A percentile compares a stretch with the other conserved stretches of the same genome.
Evolutionary conservation across 2,329 filamentous ascomycete species (phyloP).

Genomic region (Orbilia javanica): DNA sequence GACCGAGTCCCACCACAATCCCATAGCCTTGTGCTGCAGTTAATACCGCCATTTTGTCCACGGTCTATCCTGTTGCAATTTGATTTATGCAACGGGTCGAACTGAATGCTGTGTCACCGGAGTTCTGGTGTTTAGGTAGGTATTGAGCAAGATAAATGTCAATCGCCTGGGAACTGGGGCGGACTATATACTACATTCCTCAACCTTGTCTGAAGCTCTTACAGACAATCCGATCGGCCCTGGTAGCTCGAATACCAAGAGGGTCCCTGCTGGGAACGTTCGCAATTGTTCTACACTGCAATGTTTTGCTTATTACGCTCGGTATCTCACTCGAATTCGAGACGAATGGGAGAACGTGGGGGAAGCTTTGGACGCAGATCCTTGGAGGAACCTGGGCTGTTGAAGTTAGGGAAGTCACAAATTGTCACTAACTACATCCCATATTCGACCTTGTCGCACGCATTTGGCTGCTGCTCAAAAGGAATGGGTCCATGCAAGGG

Average conservation of each 20-base stretch:
- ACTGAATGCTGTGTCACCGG: conserved; percentile 42
- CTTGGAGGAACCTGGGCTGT: conserved; percentile 26
- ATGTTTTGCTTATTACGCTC: conserved; percentile 47
- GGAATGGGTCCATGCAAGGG: conserved; percentile 31
- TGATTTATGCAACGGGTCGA: conserved; percentile 25
- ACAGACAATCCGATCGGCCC: conserved; percentile 35
- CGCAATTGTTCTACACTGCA: conserved; percentile 45
- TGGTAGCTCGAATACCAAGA: conserved; percentile 25
- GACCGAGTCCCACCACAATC: conserved; percentile 55
- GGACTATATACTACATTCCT: conserved; percentile 54
- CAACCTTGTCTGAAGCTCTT: conserved; percentile 31
- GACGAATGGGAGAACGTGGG: conserved; percentile 51
- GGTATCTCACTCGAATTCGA: conserved; percentile 41
- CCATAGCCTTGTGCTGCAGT: conserved; percentile 50
- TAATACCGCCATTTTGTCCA: conserved; percentile 50
- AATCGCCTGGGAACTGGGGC: conserved; percentile 26
- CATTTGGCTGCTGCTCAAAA: conserved; percentile 13
- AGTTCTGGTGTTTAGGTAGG: conserved; percentile 35
- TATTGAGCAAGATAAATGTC: conserved; percentile 31
- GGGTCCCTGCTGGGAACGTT: conserved; percentile 24
- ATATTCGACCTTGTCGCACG: conserved; percentile 39
- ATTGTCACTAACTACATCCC: conserved; percentile 47
- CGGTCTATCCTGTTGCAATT: conserved; percentile 40
- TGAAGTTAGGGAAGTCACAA: conserved; percentile 41
- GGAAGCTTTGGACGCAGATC: conserved; percentile 40